Conservation (phyloP, 2,329 filamentous ascomycete species). For the Hypomyces rosellus region DNA sequence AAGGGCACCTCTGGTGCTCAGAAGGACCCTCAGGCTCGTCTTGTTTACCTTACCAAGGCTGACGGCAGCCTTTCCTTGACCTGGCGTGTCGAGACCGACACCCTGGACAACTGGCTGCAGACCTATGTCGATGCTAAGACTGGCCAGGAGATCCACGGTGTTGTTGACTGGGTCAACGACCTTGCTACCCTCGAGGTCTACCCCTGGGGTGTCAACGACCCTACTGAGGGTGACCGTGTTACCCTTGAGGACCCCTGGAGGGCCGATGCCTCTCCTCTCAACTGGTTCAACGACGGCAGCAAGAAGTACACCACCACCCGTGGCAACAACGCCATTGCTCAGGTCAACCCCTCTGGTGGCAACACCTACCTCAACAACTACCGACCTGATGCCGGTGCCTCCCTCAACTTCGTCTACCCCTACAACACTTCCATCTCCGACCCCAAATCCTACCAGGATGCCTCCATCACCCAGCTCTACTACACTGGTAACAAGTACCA, state of each 20-base stretch:
- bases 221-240: constrained; percentile 39
- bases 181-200: constrained; percentile 49
- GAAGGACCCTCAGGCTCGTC: constrained; percentile 47
- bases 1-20: constrained; percentile 42
- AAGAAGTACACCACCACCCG: constrained; percentile 45
- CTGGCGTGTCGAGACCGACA: constrained; percentile 55
- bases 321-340: constrained; percentile 54
- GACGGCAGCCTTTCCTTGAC: constrained; percentile 42
- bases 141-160: constrained; percentile 42
- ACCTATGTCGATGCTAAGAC: constrained; percentile 49
- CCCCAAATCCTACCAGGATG: constrained; percentile 41
- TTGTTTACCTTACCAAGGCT: constrained; percentile 47
- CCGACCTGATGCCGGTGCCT: constrained; percentile 35
- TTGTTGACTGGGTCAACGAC: constrained; percentile 52
- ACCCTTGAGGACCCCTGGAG: constrained; percentile 45
- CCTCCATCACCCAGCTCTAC: constrained; percentile 53
- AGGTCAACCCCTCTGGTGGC: constrained; percentile 38
- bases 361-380: constrained; percentile 31
- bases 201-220: constrained; percentile 50
- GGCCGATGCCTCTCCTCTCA: constrained; percentile 40
- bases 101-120: constrained; percentile 51
- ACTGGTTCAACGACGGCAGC: constrained; percentile 45
- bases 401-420: constrained; percentile 41
- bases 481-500: constrained; percentile 56
- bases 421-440: constrained; percentile 30